Conservation (phyloP, 2,329 filamentous ascomycete species). For the Pestalotiopsis sp. region DNA sequence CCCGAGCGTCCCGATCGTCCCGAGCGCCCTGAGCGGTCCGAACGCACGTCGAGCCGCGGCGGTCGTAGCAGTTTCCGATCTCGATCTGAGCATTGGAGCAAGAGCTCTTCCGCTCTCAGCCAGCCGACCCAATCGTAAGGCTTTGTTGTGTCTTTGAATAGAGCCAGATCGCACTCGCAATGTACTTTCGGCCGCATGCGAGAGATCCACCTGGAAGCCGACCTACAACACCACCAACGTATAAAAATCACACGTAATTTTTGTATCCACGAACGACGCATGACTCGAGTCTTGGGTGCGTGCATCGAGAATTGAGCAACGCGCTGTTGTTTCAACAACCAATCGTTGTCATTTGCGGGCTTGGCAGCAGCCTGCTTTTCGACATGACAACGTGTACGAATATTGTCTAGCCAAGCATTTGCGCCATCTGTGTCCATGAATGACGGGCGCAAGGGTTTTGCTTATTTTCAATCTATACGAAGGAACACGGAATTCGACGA, state of each 20-base stretch:
- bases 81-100: conserved; percentile 24
- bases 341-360: neutral
- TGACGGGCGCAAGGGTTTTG: neutral
- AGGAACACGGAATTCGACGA: neutral
- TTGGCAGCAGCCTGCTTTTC: neutral
- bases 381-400: conserved; percentile 1
- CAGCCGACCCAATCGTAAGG: conserved; percentile 9
- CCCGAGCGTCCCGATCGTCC: neutral
- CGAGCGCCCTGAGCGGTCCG: conserved; percentile 10
- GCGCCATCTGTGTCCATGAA: neutral
- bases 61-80: conserved; percentile 17
- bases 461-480: conserved; percentile 3
- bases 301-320: neutral
- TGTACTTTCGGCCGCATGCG: neutral
- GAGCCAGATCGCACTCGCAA: neutral
- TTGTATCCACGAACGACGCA: neutral
- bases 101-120: conserved; percentile 15
- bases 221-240: neutral
- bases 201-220: neutral
- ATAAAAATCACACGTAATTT: neutral
- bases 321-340: neutral
- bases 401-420: conserved; percentile 7
- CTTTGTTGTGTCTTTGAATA: neutral
- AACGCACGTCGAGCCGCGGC: conserved; percentile 18
- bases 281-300: neutral